A percentile compares a stretch with the other conserved stretches of the same genome.
phyloP scores from a whole-genome alignment of 2,329 filamentous ascomycete species.

The Fusarium cyanostomum region DNA sequence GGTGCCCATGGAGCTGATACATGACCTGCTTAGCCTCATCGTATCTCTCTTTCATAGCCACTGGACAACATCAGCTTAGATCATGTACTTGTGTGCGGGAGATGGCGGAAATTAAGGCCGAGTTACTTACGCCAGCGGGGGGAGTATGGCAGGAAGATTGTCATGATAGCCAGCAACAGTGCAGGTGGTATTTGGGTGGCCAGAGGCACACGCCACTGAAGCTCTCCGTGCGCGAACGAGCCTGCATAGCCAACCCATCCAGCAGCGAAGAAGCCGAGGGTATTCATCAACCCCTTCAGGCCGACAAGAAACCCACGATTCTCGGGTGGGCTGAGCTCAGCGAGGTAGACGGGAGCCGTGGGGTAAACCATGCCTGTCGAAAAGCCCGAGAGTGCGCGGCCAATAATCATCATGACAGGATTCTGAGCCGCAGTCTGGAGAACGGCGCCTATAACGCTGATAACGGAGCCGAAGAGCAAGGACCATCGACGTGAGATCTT shows the following conservation, averaged over 20 bases:
- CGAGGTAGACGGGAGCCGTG: conserved; percentile 48
- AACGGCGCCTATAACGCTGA: conserved; percentile 49
- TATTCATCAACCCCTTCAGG: conserved; percentile 46
- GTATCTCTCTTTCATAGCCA: conserved; percentile 15
- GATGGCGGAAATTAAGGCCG: too few relatives aligned
- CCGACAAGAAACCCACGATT: conserved; percentile 55
- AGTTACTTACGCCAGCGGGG: conserved; percentile 39
- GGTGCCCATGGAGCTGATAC: conserved; percentile 12
- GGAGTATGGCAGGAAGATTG: conserved; percentile 40
- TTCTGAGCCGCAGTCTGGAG: conserved; percentile 52
- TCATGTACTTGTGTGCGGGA: neutral
- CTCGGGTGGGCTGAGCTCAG: conserved; percentile 51
- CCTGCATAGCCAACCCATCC: conserved; percentile 42
- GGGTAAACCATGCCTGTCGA: conserved; percentile 49
- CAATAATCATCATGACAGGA: conserved; percentile 53
- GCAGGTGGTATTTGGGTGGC: conserved; percentile 46
- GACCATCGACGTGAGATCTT: conserved; percentile 21
- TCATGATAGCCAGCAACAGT: conserved; percentile 32
- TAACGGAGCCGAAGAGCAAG: conserved; percentile 1
- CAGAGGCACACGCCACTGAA: conserved; percentile 50
- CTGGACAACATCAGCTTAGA: neutral
- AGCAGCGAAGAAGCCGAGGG: conserved; percentile 26
- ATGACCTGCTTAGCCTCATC: conserved; percentile 20
- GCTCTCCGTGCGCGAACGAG: conserved; percentile 44
- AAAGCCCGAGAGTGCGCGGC: conserved; percentile 54